Evolutionary conservation across 148 eudicot genomes (phyloP).

Genomic region (Mesembryanthemum crystallinum): DNA sequence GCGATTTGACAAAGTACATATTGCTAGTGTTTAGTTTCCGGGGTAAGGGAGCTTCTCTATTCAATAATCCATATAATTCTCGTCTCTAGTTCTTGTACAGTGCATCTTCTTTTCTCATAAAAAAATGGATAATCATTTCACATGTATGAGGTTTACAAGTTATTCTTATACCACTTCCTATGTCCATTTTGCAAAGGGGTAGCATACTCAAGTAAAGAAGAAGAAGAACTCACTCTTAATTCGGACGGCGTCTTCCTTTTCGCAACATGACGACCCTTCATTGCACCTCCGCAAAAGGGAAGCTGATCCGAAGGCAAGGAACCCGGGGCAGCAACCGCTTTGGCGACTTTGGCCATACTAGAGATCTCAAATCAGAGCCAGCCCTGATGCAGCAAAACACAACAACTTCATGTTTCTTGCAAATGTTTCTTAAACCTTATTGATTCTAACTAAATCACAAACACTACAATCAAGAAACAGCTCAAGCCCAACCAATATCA

Average conservation of each 20-base stretch:
- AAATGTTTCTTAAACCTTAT: neutral
- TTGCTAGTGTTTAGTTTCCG: neutral
- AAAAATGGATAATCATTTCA: neutral
- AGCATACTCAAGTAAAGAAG: too few relatives aligned
- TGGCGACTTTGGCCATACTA: constrained; percentile 71
- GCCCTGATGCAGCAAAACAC: neutral
- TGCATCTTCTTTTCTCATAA: neutral
- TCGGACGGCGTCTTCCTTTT: constrained; percentile 92
- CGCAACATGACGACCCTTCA: constrained; percentile 35
- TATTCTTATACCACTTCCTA: neutral
- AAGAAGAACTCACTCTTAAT: constrained; percentile 51
- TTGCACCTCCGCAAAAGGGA: constrained; percentile 40
- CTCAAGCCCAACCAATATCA: neutral
- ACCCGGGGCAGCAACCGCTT: constrained; percentile 37
- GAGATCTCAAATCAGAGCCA: neutral
- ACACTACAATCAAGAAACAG: neutral
- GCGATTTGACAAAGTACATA: neutral
- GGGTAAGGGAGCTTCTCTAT: neutral
- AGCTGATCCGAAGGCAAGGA: constrained; percentile 41
- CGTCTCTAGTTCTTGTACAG: neutral
- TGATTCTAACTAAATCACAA: neutral
- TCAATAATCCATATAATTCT: neutral
- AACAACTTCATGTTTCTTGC: neutral
- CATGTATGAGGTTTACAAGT: neutral
- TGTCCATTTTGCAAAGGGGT: neutral